A percentile compares a stretch with the other conserved stretches of the same genome.
Evolutionary conservation across 176 grass and related monocot genomes (phyloP).

Genomic region (Hordeum vulgare): DNA sequence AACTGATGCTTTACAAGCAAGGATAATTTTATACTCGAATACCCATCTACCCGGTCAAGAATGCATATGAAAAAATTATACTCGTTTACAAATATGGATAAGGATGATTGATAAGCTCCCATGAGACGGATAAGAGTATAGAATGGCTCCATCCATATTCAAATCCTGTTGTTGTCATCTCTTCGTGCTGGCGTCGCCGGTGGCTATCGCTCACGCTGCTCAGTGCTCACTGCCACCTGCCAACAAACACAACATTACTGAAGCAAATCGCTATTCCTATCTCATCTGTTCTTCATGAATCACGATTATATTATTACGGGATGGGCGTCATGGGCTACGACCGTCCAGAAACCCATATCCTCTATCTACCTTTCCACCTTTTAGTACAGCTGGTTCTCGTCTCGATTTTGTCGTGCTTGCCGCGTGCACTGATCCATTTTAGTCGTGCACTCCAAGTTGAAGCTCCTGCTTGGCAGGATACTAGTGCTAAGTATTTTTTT

Average conservation of each 20-base stretch:
- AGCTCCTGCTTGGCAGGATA: neutral
- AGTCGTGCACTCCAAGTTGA: neutral
- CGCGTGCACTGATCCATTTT: neutral
- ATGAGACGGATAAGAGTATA: no score
- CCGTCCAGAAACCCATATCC: neutral
- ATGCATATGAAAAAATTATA: no score
- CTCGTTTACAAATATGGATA: no score
- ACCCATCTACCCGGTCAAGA: no score
- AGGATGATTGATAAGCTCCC: no score
- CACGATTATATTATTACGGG: neutral
- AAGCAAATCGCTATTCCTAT: neutral
- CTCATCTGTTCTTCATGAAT: neutral
- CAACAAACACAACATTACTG: neutral
- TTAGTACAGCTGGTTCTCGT: neutral
- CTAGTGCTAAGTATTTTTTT: no score
- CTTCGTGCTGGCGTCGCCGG: no score
- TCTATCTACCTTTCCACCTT: neutral
- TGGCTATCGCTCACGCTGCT: neutral
- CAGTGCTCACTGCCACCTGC: neutral
- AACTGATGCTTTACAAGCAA: no score
- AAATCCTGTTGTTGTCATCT: no score
- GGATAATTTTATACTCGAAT: no score
- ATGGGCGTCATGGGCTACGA: neutral
- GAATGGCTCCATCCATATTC: no score
- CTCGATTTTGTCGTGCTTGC: neutral